Evolutionary conservation across 192 early-diverging fungal species (phyloP).

Genomic region (Linnemannia exigua): DNA sequence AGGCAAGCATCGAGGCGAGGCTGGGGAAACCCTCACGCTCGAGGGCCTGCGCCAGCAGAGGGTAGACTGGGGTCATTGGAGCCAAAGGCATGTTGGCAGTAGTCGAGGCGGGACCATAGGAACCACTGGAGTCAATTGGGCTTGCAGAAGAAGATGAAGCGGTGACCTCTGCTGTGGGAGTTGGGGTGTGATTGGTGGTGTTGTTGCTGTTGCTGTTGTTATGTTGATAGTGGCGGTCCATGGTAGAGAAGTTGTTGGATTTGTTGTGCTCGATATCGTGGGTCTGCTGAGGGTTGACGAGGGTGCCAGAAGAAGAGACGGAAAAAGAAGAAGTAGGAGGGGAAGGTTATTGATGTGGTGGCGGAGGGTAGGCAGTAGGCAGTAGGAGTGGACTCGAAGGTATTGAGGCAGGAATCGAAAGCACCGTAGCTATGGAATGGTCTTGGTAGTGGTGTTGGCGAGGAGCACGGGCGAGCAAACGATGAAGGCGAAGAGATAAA

Average conservation of each 20-base stretch:
- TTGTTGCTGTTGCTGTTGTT: too few relatives aligned
- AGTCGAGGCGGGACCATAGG: slow-evolving; percentile 5
- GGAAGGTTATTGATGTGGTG: neutral
- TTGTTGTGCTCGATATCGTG: slow-evolving; percentile 6
- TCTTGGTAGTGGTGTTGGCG: slow-evolving; percentile 51
- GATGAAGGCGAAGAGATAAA: neutral
- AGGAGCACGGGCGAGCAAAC: neutral
- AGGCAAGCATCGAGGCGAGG: slow-evolving; percentile 31
- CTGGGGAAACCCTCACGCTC: slow-evolving; percentile 45
- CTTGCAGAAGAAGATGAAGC: slow-evolving; percentile 19
- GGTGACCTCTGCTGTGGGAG: slow-evolving; percentile 22
- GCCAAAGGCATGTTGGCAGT: neutral
- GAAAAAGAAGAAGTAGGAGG: slow-evolving; percentile 23
- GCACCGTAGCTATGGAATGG: slow-evolving; percentile 39
- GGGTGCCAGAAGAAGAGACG: slow-evolving; percentile 25
- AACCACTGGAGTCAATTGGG: slow-evolving; percentile 26
- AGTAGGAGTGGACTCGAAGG: slow-evolving; percentile 27
- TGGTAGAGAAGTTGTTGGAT: neutral
- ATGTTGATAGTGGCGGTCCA: slow-evolving; percentile 20
- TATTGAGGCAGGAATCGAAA: slow-evolving; percentile 45
- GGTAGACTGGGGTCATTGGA: slow-evolving; percentile 34
- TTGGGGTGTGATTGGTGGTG: slow-evolving; percentile 16
- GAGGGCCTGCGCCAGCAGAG: slow-evolving; percentile 39
- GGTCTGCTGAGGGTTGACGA: neutral
- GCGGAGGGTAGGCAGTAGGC: neutral